Percentiles rank a stretch among this genome's conserved stretches.
These are phyloP conservation scores for Cardamine chenopodiifolia DNA, from an alignment of 345 rosid species.

Conservation along the genomic window DNA sequence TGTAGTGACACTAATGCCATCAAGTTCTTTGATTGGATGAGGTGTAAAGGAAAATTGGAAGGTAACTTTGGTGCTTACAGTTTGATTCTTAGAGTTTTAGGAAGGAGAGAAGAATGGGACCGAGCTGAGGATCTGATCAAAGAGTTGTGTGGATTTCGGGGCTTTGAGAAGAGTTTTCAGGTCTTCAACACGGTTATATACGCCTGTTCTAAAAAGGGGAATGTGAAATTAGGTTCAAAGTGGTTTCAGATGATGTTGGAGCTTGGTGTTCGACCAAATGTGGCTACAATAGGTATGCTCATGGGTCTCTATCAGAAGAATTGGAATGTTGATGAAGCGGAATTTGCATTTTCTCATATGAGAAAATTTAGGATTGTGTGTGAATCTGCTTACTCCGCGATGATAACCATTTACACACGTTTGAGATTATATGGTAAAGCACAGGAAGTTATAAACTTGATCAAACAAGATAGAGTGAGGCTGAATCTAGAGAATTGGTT, in stretches of 20 bases:
- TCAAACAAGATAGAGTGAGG: slow-evolving; percentile 60
- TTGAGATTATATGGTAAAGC: slow-evolving; percentile 72
- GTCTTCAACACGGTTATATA: slow-evolving; percentile 75
- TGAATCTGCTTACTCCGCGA: slow-evolving; percentile 83
- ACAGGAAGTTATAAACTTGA: slow-evolving; percentile 61
- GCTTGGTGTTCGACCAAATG: slow-evolving; percentile 63
- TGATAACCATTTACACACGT: slow-evolving; percentile 86
- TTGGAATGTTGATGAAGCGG: slow-evolving; percentile 77
- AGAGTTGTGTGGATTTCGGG: slow-evolving; percentile 44
- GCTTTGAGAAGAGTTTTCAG: slow-evolving; percentile 53
- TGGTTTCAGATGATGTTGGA: slow-evolving; percentile 89
- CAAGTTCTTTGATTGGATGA: slow-evolving; percentile 85
- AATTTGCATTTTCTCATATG: slow-evolving; percentile 68
- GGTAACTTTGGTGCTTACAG: slow-evolving; percentile 66
- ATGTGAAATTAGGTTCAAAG: slow-evolving; percentile 54
- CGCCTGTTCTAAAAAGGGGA: slow-evolving; percentile 60
- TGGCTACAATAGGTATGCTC: slow-evolving; percentile 87
- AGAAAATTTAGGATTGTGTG: slow-evolving; percentile 65
- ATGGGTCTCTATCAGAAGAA: slow-evolving; percentile 80
- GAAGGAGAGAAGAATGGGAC: slow-evolving; percentile 77
- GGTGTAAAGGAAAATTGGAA: slow-evolving; percentile 60
- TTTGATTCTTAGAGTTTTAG: slow-evolving; percentile 72
- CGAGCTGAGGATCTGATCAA: slow-evolving; percentile 58
- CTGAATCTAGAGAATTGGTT: slow-evolving; percentile 76
- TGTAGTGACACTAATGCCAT: slow-evolving; percentile 56